A percentile compares a stretch with the other conserved stretches of the same genome.
Conservation (phyloP, 208 protist genomes). For the Acanthamoeba castellanii region DNA sequence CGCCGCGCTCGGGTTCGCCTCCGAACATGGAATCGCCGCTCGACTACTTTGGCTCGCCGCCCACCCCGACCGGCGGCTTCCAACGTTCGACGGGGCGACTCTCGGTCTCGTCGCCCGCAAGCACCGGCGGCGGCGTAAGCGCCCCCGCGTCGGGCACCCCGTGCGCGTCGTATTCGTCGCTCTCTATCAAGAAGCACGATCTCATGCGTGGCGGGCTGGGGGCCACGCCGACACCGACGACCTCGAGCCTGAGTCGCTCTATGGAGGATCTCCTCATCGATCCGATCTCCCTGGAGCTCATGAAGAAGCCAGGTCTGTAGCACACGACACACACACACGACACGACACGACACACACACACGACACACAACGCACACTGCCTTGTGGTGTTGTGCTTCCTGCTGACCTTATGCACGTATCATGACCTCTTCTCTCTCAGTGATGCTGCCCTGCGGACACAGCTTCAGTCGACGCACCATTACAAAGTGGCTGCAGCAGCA, state of each 20-base stretch:
- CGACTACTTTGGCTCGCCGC: neutral
- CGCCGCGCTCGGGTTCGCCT: neutral
- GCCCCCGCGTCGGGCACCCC: neutral
- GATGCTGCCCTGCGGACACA: slow-evolving; percentile 51
- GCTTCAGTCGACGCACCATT: slow-evolving; percentile 38
- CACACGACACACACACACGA: neutral
- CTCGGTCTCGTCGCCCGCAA: neutral
- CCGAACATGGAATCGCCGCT: neutral
- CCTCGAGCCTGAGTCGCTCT: neutral
- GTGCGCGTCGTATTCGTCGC: neutral
- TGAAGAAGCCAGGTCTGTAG: slow-evolving; percentile 36
- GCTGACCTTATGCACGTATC: neutral
- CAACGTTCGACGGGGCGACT: neutral
- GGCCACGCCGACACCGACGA: neutral
- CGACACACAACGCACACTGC: too few species aligned
- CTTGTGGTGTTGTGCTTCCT: neutral
- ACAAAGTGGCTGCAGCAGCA: slow-evolving; percentile 49
- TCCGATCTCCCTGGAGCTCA: slow-evolving; percentile 66
- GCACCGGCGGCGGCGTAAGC: neutral
- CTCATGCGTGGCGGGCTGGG: neutral
- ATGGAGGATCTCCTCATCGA: slow-evolving; percentile 59
- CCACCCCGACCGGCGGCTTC: neutral
- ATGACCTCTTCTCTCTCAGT: neutral
- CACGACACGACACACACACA: neutral
- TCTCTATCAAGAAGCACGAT: slow-evolving; percentile 12